A percentile compares a stretch with the other conserved stretches of the same genome.
Conservation (phyloP, 139 green algal genomes). For the Yamagishiella unicocca region DNA sequence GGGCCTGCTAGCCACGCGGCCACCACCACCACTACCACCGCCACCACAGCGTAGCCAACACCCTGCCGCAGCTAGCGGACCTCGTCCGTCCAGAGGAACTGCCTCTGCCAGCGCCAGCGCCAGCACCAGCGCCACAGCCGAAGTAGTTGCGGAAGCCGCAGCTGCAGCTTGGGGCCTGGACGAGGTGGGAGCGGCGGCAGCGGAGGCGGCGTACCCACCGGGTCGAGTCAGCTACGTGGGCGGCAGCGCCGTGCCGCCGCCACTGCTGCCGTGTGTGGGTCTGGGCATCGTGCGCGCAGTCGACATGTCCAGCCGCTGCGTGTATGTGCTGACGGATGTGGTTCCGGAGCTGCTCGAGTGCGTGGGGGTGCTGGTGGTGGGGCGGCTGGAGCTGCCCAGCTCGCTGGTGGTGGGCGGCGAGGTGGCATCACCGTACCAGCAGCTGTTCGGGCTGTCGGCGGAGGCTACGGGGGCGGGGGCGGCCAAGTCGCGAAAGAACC, state of each 20-base stretch:
- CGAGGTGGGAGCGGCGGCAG: not conserved
- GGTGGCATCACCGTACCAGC: constrained; percentile 47
- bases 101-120: not conserved
- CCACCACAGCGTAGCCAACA: not conserved
- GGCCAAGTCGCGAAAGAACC: constrained; percentile 78
- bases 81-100: not conserved
- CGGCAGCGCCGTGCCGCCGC: constrained; percentile 16
- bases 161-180: not conserved
- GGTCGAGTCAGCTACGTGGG: constrained; percentile 12
- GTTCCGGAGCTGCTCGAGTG: constrained; percentile 49
- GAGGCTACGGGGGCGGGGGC: constrained; percentile 73
- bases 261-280: constrained; percentile 73
- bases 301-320: constrained; percentile 51
- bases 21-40: not conserved
- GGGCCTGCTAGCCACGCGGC: constrained; percentile 59
- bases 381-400: constrained; percentile 76
- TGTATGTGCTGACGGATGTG: constrained; percentile 79
- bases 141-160: not conserved
- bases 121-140: not conserved
- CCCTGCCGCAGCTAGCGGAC: not conserved
- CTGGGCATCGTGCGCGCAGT: constrained; percentile 80
- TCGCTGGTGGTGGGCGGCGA: constrained; percentile 66
- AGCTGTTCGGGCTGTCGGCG: constrained; percentile 70
- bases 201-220: constrained; percentile 23
- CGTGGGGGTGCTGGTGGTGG: constrained; percentile 71